A percentile compares a stretch with the other conserved stretches of the same genome.
Evolutionary conservation across 2,329 filamentous ascomycete species (phyloP).

Genomic region (Sclerotinia minor): DNA sequence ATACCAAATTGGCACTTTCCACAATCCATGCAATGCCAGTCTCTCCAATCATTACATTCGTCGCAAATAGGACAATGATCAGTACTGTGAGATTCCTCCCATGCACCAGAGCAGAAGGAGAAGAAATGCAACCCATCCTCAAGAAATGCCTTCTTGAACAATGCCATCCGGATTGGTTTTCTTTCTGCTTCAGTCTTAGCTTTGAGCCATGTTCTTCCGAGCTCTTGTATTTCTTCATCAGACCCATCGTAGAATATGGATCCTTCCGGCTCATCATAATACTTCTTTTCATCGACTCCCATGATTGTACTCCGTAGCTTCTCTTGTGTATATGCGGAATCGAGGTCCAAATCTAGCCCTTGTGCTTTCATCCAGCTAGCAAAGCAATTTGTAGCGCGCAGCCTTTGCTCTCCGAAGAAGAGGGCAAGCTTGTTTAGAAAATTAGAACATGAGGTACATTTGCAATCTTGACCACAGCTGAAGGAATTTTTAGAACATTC

Average conservation of each 20-base stretch:
- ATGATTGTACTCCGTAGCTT: conserved; percentile 17
- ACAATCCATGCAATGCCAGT: conserved; percentile 19
- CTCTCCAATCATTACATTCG: conserved; percentile 18
- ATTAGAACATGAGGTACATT: conserved; percentile 22
- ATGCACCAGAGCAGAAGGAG: conserved; percentile 16
- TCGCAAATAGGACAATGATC: conserved; percentile 16
- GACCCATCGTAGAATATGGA: conserved; percentile 7
- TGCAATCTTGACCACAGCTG: conserved; percentile 12
- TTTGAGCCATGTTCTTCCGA: conserved; percentile 16
- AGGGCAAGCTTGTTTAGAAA: conserved; percentile 5
- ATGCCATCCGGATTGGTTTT: conserved; percentile 1
- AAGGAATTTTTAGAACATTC: conserved; percentile 15
- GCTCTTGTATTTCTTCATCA: not conserved
- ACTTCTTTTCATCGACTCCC: conserved; percentile 16
- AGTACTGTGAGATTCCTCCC: conserved; percentile 4
- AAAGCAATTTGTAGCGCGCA: conserved; percentile 20
- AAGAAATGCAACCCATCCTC: conserved; percentile 4
- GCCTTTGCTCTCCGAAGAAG: conserved; percentile 13
- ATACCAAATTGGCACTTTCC: conserved; percentile 10
- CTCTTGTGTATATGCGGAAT: conserved; percentile 15
- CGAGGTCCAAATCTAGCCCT: conserved; percentile 1
- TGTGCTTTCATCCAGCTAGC: conserved; percentile 12
- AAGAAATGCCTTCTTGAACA: conserved; percentile 17
- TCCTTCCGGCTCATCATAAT: conserved; percentile 15
- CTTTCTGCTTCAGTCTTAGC: conserved; percentile 11